Percentiles rank a stretch among this genome's conserved stretches.
phyloP scores from a whole-genome alignment of 768 basidiomycete genomes.

The Lactarius indigo region DNA sequence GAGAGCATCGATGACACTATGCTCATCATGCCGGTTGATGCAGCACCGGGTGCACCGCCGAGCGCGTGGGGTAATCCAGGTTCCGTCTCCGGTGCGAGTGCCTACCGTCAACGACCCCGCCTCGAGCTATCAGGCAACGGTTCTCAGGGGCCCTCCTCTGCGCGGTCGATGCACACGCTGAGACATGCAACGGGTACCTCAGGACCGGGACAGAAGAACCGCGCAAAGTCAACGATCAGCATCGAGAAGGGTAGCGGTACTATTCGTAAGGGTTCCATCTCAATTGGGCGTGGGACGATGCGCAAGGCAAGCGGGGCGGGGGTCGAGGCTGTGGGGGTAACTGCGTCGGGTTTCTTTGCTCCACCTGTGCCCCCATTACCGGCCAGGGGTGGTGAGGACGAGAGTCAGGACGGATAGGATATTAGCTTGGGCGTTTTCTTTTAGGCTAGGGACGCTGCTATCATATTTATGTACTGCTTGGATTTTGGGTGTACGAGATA shows the following conservation, averaged over 20 bases:
- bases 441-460: background rate
- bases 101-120: constrained; percentile 43
- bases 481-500: background rate
- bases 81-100: constrained; percentile 27
- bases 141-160: constrained; percentile 20
- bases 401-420: constrained; percentile 8
- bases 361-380: constrained; percentile 23
- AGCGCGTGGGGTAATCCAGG: constrained; percentile 36
- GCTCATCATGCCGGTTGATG: constrained; percentile 69
- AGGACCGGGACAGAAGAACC: constrained; percentile 38
- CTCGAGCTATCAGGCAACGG: constrained; percentile 32
- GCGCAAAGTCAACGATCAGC: constrained; percentile 58
- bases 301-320: constrained; percentile 64
- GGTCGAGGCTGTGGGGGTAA: constrained; percentile 73
- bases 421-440: background rate
- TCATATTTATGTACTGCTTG: constrained; percentile 2
- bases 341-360: constrained; percentile 74
- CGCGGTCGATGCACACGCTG: constrained; percentile 38
- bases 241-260: constrained; percentile 48
- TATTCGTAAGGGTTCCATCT: constrained; percentile 53
- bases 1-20: constrained; percentile 75
- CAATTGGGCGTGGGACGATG: constrained; percentile 59
- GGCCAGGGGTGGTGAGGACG: background rate
- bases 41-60: constrained; percentile 34
- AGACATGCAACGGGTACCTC: constrained; percentile 29